Evolutionary conservation across 148 eudicot genomes (phyloP), one percentile per base, ranked within the genome.

Genomic region (Chenopodium album): DNA sequence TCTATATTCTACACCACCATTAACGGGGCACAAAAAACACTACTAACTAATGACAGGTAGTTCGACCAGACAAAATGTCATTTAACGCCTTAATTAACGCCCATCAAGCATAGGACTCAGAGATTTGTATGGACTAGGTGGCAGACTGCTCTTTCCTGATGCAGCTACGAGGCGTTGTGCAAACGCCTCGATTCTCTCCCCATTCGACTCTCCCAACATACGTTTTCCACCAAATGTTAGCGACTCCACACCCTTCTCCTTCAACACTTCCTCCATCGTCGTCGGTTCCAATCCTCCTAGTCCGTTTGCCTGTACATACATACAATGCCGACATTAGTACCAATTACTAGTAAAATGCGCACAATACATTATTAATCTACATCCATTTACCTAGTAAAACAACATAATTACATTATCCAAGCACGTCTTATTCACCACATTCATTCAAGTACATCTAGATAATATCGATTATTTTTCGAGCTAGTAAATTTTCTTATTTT

Each of bases 141-240:
- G 99, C 37, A 89, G 68, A 80, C 99, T 96, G 80, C 75, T 87
- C 83, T 88, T 75, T 83, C 76, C 14, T 1, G 85, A 80, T 7
- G 89, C 73, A 0, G 89, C 90, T 73, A 94, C 89, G 9, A 96
- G 91, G 48, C 99, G 94, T 84, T 96, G 97, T 80, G 86, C 98
- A 17, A 96, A 90, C 9, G 76, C 77, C 64, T 83, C 91, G 48
- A 96, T 91, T 79, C 95, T 88, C 78, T 92, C 84, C 62, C 92
- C 93, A 80, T 96, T 96, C 0, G 94, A 89, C 89, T 93, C 99
- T 80, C 88, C 83, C 71, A 94, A 66, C 63, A 96, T 76, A 76
- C 95, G 91, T 73, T 96, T 96, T n/a, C 95, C 99, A 74, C 99
- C 97, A 76, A 96, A 96, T 52, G 98, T 92, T 67, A 96, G 28